Evolutionary conservation across 164 flowering plant species (phyloP), one percentile per base, ranked within the genome.

Genomic region (Vitis cinerea): DNA sequence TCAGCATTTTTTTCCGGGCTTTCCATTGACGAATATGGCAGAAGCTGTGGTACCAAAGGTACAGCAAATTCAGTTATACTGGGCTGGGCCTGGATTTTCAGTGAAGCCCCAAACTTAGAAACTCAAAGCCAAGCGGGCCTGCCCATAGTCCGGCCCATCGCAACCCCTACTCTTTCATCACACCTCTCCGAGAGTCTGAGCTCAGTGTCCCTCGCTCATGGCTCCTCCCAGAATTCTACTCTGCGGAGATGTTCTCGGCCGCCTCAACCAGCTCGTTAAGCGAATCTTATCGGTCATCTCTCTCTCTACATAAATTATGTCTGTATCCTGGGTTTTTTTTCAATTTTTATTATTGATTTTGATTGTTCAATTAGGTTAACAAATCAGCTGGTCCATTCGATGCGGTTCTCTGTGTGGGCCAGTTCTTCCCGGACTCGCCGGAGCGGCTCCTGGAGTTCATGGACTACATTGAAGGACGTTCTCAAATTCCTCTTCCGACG

Each of bases 371-470:
- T 10, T 78, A 94, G 97, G 97, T 91, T 37, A 93, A 80, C 81
- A 95, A 91, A 81, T 86, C 98, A 31, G 83, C 88, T 2, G 99
- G 98, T 29, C 98, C 99, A 12, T 95, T 95, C 77, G 98, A 91
- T 68, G 89, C 85, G 12, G 75, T 95, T 9, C 69, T 95, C 29
- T 95, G 99, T 79, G 99, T 91, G 12, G 99, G 99, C 0, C 98
- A 95, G 80, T 95, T 95, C 79, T 95, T 95, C 77, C 97, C 97
- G 17, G 91, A 90, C 61, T 70, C 88, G 16, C 56, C 88, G 49
- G 98, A 95, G 8, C 81, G 15, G 56, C 82, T 86, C 9, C 88
- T 80, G 7, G 93, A 89, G 77, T 75, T 93, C 74, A 70, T 71
- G 73, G 84, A 81, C 52, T 89, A 86, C 74, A 60, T 88, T 2